phyloP scores from a whole-genome alignment of 2,329 filamentous ascomycete genomes.

The Diplodia sapinea region DNA sequence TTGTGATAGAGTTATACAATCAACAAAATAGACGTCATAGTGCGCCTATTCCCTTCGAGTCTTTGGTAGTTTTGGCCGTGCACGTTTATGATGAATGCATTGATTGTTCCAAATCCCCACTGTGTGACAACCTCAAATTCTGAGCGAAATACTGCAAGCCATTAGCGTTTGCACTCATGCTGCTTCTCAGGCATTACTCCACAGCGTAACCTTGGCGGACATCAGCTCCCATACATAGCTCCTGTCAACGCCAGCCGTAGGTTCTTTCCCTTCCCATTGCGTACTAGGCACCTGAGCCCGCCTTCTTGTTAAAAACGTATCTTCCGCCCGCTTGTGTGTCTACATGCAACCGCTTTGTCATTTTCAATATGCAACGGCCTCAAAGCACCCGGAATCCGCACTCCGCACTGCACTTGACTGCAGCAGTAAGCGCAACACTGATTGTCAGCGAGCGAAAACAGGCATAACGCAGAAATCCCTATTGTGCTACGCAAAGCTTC shows the following conservation, averaged over 20 bases:
- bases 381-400: constrained; percentile 8
- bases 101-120: background rate
- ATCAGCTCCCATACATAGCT: background rate
- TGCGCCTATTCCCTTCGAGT: background rate
- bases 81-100: background rate
- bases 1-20: constrained; percentile 27
- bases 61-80: background rate
- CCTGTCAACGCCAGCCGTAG: background rate
- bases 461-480: background rate
- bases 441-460: background rate
- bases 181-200: background rate
- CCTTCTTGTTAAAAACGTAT: background rate
- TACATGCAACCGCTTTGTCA: background rate
- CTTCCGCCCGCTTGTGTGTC: background rate
- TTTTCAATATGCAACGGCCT: background rate
- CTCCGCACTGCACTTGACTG: background rate
- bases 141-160: background rate
- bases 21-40: background rate
- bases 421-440: background rate
- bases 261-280: background rate
- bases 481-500: background rate
- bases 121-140: background rate
- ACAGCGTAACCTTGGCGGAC: background rate
- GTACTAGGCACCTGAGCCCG: background rate
- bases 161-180: background rate